Base-by-base conservation (phyloP, 371 early-diverging fungal genomes). In the Smittium mucronatum region DNA sequence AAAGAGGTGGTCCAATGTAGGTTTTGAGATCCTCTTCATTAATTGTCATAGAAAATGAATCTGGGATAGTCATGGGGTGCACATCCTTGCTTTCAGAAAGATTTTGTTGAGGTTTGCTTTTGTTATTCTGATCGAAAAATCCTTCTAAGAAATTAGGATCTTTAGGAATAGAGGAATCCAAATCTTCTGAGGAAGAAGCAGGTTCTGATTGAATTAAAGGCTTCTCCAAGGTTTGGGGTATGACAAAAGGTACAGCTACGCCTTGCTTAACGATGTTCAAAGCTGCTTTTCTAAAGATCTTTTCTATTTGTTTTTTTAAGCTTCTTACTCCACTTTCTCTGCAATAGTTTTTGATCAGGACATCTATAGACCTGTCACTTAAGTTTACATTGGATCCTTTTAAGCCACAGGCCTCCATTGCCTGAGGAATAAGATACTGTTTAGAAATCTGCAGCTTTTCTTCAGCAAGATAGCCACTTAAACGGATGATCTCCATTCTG, bases 311-410 rank as follows among this genome's bases (percentile, higher is more conserved):
- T 78, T 97, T 96, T 82, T 97, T 96, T 70, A 98, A 80, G 72
- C 93, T 94, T 69, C 98, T 87, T 31, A 98, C 98, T 59, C 98
- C 98, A 73, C 91, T 91, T 80, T 98, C 98, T 58, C 98, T 87
- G 70, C 97, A 97, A 74, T 96, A 98, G 72, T 83, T 83, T 75
- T 87, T 82, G 73, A 97, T 94, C 71, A 98, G 80, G 0, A 79
- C 73, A 57, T 93, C 91, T 33, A 97, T 85, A 2, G 94, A 93
- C 29, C 83, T 88, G 32, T 85, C 81, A 0, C 85, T 81, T 31
- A 97, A 73, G 35, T 80, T 77, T 16, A 96, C 88, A 36, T 91
- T 81, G 11, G 85, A 83, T 33, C 86, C 78, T 58, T 86, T 85
- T 35, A 98, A 76, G 2, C 97, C 97, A 29, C 89, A 85, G 5